phyloP scores from a whole-genome alignment of 371 early-diverging fungal genomes.

The Zychaea mexicana region DNA sequence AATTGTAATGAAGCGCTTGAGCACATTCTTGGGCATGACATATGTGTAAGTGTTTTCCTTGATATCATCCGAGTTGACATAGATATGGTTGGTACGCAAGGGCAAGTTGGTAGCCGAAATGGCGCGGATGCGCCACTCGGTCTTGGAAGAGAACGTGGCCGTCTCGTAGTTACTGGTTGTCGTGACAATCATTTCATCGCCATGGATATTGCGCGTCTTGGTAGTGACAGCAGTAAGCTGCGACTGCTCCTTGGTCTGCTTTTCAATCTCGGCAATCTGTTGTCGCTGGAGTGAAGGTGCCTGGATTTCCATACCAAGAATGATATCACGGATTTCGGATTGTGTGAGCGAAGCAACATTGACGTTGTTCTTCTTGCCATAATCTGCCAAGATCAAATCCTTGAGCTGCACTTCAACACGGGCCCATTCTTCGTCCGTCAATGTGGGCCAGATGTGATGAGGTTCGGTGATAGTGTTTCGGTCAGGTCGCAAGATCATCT shows the following conservation, averaged over 20 bases:
- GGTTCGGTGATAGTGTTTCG: constrained; percentile 92
- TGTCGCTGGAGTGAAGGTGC: constrained; percentile 97
- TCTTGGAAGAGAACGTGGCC: constrained; percentile 96
- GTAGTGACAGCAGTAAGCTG: constrained; percentile 96
- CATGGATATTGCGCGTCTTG: constrained; percentile 95
- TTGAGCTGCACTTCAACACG: constrained; percentile 95
- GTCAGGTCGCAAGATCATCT: constrained; percentile 94
- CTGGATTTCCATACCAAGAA: constrained; percentile 98
- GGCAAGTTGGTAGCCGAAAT: constrained; percentile 94
- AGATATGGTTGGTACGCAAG: constrained; percentile 95
- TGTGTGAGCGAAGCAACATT: constrained; percentile 95
- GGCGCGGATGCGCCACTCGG: constrained; percentile 98
- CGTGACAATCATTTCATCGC: constrained; percentile 97
- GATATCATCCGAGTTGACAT: constrained; percentile 94
- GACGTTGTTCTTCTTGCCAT: constrained; percentile 98
- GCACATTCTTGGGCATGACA: constrained; percentile 95
- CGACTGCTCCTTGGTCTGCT: constrained; percentile 90
- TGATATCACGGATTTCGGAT: constrained; percentile 98
- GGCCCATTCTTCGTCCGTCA: constrained; percentile 98
- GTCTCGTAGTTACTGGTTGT: constrained; percentile 98
- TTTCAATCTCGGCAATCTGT: constrained; percentile 96
- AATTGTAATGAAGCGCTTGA: constrained; percentile 94
- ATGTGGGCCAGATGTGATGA: constrained; percentile 97
- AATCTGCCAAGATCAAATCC: constrained; percentile 98
- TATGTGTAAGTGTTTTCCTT: constrained; percentile 90